Percentiles rank a stretch among this genome's conserved stretches.
Evolutionary conservation across 2,329 filamentous ascomycete species (phyloP).

Genomic region (Colletotrichum costaricense): DNA sequence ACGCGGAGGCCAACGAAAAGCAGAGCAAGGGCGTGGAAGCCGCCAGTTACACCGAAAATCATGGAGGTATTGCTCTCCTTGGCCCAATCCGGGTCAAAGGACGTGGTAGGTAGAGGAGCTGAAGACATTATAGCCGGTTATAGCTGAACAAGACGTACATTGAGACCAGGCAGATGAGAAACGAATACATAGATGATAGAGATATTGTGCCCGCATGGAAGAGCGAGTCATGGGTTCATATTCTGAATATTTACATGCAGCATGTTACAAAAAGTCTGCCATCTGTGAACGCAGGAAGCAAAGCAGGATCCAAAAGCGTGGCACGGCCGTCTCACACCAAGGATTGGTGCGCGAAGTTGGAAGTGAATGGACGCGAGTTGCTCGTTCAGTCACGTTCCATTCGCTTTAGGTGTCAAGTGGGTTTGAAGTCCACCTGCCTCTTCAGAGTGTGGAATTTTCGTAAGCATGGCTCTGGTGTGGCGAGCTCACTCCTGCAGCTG

Average conservation of each 20-base stretch:
- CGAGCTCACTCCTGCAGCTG: background rate
- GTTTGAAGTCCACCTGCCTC: background rate
- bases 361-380: background rate
- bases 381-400: background rate
- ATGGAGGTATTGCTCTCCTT: constrained; percentile 40
- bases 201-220: background rate
- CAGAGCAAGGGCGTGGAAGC: constrained; percentile 40
- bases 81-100: constrained; percentile 38
- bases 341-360: background rate
- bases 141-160: background rate
- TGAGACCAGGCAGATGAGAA: background rate
- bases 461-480: background rate
- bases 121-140: constrained; percentile 1
- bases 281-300: background rate
- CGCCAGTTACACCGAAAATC: constrained; percentile 39
- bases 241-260: background rate
- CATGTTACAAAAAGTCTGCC: background rate
- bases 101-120: background rate
- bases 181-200: background rate
- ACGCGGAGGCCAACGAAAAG: constrained; percentile 32
- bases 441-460: no score
- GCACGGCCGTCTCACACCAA: background rate
- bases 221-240: background rate
- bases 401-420: background rate
- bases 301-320: background rate